A percentile compares a stretch with the other conserved stretches of the same genome.
These are phyloP conservation scores for Cymbopogon flexuosus DNA, from an alignment of 202 grass and related monocot genomes.

Conservation along the genomic window DNA sequence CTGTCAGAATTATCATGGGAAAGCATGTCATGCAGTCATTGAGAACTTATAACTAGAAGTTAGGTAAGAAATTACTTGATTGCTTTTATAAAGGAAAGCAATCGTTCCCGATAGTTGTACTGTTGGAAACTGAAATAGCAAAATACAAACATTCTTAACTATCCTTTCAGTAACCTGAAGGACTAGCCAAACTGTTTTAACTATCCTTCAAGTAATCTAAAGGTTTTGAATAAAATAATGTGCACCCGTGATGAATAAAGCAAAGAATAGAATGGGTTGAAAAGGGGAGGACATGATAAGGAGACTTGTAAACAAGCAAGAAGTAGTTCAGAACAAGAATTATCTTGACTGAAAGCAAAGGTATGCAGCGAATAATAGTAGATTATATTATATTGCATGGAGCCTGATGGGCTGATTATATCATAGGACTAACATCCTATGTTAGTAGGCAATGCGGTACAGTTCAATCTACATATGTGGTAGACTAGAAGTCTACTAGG, in stretches of 20 bases:
- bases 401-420: too few relatives aligned
- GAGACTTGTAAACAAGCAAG: neutral
- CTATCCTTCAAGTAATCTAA: neutral
- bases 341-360: neutral
- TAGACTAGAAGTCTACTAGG: too few relatives aligned
- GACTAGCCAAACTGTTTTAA: neutral
- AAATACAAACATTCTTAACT: neutral
- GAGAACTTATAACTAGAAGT: neutral
- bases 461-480: too few relatives aligned
- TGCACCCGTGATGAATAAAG: neutral
- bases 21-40: neutral
- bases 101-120: neutral
- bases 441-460: too few relatives aligned
- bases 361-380: too few relatives aligned
- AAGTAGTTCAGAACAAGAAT: neutral
- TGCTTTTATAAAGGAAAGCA: neutral
- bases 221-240: neutral
- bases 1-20: slow-evolving; percentile 31
- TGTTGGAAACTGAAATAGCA: neutral
- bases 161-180: neutral
- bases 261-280: neutral
- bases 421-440: too few relatives aligned
- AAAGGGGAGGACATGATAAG: neutral
- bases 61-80: neutral
- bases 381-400: too few relatives aligned